Percentiles rank a stretch among this genome's conserved stretches.
These are phyloP conservation scores for Micromonas pusilla DNA, from an alignment of 139 green algal genomes.

Conservation along the genomic window DNA sequence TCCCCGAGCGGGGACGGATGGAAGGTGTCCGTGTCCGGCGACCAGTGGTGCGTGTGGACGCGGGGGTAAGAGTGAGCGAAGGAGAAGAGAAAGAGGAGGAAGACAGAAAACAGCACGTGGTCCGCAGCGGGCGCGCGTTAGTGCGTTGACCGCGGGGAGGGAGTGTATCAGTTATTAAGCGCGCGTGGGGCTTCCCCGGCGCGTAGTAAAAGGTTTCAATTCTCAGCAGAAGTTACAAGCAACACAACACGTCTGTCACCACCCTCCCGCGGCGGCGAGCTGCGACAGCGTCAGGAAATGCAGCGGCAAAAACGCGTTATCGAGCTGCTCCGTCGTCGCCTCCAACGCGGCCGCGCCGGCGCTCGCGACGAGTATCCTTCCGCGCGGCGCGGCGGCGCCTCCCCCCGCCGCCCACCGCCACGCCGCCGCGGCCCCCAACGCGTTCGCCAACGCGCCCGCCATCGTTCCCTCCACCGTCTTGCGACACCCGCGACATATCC, in stretches of 20 bases:
- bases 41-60: conserved; percentile 25
- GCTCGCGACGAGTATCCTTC: not conserved
- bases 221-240: not conserved
- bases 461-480: not conserved
- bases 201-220: not conserved
- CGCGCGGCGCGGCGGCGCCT: too few relatives aligned
- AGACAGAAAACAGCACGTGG: not conserved
- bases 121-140: not conserved
- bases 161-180: not conserved
- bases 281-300: not conserved
- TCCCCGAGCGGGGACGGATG: conserved; percentile 7
- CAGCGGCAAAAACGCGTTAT: not conserved
- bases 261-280: too few relatives aligned
- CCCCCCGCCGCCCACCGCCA: too few relatives aligned
- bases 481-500: not conserved
- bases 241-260: too few relatives aligned
- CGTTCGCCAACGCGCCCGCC: not conserved
- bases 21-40: not conserved
- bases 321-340: not conserved
- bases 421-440: not conserved
- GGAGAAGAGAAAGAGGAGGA: not conserved
- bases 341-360: not conserved
- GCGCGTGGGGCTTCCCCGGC: not conserved
- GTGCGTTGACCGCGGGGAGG: not conserved
- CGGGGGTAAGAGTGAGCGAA: not conserved